Evolutionary conservation across 164 flowering plant genomes (phyloP).

Genomic region (Aristolochia californica): DNA sequence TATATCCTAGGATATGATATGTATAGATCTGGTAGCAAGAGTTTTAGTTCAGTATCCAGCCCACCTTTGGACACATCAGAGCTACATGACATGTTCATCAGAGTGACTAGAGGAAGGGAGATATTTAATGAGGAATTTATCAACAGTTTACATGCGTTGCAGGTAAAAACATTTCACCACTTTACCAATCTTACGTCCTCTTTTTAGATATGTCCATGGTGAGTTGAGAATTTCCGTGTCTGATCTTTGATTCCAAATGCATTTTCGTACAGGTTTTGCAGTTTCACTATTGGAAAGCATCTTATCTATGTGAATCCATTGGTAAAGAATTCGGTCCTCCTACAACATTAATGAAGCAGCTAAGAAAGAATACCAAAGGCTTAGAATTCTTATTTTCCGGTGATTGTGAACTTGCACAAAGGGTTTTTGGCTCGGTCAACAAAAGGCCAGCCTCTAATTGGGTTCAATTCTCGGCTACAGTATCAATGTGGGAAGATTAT

Average conservation of each 20-base stretch:
- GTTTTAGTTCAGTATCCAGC: slow-evolving; percentile 4
- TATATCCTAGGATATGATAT: slow-evolving; percentile 48
- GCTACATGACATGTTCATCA: slow-evolving; percentile 33
- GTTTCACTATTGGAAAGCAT: slow-evolving; percentile 53
- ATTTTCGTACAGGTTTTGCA: slow-evolving; percentile 49
- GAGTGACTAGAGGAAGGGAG: slow-evolving; percentile 37
- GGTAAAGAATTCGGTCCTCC: slow-evolving; percentile 3
- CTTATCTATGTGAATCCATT: slow-evolving; percentile 14
- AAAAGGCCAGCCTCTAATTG: slow-evolving; percentile 22
- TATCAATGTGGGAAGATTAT: slow-evolving; percentile 53
- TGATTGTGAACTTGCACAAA: slow-evolving; percentile 26
- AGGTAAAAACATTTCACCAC: slow-evolving; percentile 21
- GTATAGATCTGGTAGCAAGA: slow-evolving; percentile 19
- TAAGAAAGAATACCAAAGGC: slow-evolving; percentile 13
- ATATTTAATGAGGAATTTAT: slow-evolving; percentile 38
- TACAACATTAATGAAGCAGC: slow-evolving; percentile 20
- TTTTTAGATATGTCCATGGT: not conserved
- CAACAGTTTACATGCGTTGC: slow-evolving; percentile 78
- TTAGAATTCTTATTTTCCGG: slow-evolving; percentile 21
- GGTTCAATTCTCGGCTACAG: slow-evolving; percentile 32
- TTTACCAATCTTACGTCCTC: not conserved
- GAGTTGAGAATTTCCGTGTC: not conserved
- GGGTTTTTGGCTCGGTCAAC: slow-evolving; percentile 14
- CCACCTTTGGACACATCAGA: slow-evolving; percentile 27
- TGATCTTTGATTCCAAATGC: not conserved